These are phyloP conservation scores for Penstemon newberryi DNA, from an alignment of 257 asterid species.

Conservation along the genomic window DNA sequence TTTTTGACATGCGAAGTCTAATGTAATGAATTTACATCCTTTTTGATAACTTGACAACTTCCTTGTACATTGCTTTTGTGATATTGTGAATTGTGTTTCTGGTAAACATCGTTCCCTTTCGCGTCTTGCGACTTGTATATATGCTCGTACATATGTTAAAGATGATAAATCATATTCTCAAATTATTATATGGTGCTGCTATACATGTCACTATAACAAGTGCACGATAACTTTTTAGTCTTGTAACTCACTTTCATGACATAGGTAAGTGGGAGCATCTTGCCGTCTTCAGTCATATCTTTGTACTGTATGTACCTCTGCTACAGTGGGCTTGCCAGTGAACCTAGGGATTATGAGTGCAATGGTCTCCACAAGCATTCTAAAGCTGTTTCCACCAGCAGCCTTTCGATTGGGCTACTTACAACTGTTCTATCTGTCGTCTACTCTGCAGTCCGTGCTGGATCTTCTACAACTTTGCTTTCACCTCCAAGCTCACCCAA, in stretches of 20 bases:
- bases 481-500: constrained; percentile 89
- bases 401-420: constrained; percentile 68
- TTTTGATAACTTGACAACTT: too few relatives aligned
- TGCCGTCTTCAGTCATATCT: constrained; percentile 88
- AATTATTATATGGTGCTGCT: too few relatives aligned
- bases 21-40: too few relatives aligned
- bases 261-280: constrained; percentile 82
- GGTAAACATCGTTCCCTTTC: too few relatives aligned
- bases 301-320: constrained; percentile 92
- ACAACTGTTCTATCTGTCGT: constrained; percentile 84
- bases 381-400: constrained; percentile 72
- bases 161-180: too few relatives aligned
- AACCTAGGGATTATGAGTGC: constrained; percentile 86
- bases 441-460: constrained; percentile 88
- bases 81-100: too few relatives aligned
- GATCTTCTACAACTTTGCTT: constrained; percentile 82
- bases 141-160: too few relatives aligned
- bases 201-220: neutral
- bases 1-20: too few relatives aligned
- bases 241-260: constrained; percentile 6
- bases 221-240: neutral
- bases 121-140: too few relatives aligned
- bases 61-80: too few relatives aligned
- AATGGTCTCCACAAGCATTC: constrained; percentile 89
- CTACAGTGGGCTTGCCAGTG: constrained; percentile 91